phyloP scores from a whole-genome alignment of 73 alveolate species.

The Blepharisma japonicum region DNA sequence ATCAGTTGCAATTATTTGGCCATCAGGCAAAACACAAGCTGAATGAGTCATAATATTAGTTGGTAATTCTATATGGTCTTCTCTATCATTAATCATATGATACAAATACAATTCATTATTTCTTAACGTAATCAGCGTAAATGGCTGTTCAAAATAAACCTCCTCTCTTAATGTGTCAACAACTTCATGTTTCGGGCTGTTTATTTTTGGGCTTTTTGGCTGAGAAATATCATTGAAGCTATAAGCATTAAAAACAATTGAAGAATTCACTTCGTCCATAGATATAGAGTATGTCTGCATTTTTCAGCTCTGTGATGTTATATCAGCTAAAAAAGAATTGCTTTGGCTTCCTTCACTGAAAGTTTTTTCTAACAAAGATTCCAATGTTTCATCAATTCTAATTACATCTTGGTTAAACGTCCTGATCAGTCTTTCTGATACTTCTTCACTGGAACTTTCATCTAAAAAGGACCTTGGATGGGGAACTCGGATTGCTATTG shows the following conservation, averaged over 20 bases:
- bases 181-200: neutral
- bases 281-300: neutral
- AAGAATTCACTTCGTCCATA: neutral
- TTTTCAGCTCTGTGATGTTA: constrained; percentile 24
- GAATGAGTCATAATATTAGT: neutral
- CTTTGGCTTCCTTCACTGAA: constrained; percentile 20
- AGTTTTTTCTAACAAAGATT: constrained; percentile 21
- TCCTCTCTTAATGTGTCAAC: constrained; percentile 21
- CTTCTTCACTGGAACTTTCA: constrained; percentile 26
- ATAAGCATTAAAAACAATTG: neutral
- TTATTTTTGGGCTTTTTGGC: constrained; percentile 7
- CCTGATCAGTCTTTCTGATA: constrained; percentile 27
- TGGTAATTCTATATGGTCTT: neutral
- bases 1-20: neutral
- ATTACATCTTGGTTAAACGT: neutral
- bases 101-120: neutral
- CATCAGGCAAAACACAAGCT: constrained; percentile 24
- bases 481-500: constrained; percentile 5
- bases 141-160: constrained; percentile 29
- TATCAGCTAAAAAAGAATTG: constrained; percentile 7
- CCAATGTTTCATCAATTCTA: constrained; percentile 9
- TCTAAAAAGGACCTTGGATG: constrained; percentile 22
- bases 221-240: neutral
- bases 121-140: neutral
- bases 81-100: neutral